Conservation (phyloP, 148 eudicot genomes). For the Silene latifolia region DNA sequence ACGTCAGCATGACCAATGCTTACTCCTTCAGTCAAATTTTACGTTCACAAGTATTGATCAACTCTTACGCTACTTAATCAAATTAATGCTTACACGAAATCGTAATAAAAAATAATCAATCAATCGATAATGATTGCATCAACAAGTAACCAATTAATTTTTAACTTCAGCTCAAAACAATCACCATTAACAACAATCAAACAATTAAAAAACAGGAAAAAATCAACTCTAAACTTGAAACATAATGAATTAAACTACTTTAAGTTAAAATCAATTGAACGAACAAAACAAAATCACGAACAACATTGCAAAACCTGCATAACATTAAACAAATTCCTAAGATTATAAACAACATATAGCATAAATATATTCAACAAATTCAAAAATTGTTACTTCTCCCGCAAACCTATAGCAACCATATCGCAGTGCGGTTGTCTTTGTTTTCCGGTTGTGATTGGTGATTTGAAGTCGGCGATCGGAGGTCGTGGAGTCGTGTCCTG, state of each 20-base stretch:
- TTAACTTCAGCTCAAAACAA: not conserved
- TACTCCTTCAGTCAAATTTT: no score
- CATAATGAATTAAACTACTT: conserved; percentile 2
- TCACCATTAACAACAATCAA: not conserved
- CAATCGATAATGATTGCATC: not conserved
- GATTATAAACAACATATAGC: not conserved
- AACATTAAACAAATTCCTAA: not conserved
- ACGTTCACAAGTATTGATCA: not conserved
- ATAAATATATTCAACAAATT: no score
- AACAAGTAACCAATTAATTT: not conserved
- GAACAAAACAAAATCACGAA: not conserved
- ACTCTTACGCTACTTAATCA: not conserved
- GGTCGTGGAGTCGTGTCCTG: no score
- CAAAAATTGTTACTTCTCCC: no score
- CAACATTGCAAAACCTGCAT: not conserved
- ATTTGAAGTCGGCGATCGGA: no score
- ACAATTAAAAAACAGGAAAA: not conserved
- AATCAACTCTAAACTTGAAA: conserved; percentile 3
- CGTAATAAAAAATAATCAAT: not conserved
- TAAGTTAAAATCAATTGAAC: not conserved
- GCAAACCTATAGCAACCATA: no score
- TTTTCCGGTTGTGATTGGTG: no score
- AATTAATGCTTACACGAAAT: not conserved
- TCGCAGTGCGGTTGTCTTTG: no score
- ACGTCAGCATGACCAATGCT: not conserved